Evolutionary conservation across 352 stramenopile genomes (phyloP).

Genomic region (Saprolegnia diclina): DNA sequence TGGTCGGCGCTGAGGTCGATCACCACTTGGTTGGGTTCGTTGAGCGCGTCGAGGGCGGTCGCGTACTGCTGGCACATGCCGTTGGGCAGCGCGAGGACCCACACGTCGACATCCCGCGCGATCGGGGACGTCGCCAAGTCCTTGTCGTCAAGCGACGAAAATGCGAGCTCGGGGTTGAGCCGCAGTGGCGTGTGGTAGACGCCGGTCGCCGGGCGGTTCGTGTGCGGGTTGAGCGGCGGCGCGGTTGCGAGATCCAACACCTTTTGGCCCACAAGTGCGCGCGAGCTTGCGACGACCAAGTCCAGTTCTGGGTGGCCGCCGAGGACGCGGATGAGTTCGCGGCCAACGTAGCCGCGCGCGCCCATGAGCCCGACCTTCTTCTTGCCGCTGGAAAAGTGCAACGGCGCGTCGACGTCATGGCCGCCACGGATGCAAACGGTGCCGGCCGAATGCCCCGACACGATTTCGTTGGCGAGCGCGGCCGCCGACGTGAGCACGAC

Average conservation of each 20-base stretch:
- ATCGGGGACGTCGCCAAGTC: conserved; percentile 60
- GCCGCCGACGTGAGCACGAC: conserved; percentile 82
- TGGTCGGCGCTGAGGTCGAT: conserved; percentile 87
- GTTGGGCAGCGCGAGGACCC: conserved; percentile 83
- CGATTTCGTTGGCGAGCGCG: conserved; percentile 72
- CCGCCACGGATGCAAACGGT: conserved; percentile 76
- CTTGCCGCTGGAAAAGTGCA: conserved; percentile 37
- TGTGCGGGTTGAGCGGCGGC: conserved; percentile 78
- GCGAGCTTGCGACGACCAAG: conserved; percentile 78
- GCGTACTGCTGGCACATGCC: conserved; percentile 81
- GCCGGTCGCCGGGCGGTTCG: conserved; percentile 56
- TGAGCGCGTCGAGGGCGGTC: conserved; percentile 56
- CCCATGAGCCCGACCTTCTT: conserved; percentile 81
- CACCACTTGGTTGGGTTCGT: conserved; percentile 65
- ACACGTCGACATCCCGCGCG: conserved; percentile 78
- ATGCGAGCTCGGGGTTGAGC: conserved; percentile 69
- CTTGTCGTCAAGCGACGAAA: conserved; percentile 75
- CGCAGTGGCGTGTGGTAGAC: conserved; percentile 32
- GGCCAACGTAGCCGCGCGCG: conserved; percentile 78
- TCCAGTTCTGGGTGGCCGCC: conserved; percentile 70
- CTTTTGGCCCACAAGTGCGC: conserved; percentile 68
- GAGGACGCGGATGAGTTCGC: conserved; percentile 81
- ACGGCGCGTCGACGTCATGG: conserved; percentile 26
- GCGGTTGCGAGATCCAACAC: conserved; percentile 67
- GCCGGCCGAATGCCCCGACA: conserved; percentile 78